These are phyloP conservation scores for Phoma sp. DNA, from an alignment of 2,329 filamentous ascomycete genomes.

Conservation along the genomic window DNA sequence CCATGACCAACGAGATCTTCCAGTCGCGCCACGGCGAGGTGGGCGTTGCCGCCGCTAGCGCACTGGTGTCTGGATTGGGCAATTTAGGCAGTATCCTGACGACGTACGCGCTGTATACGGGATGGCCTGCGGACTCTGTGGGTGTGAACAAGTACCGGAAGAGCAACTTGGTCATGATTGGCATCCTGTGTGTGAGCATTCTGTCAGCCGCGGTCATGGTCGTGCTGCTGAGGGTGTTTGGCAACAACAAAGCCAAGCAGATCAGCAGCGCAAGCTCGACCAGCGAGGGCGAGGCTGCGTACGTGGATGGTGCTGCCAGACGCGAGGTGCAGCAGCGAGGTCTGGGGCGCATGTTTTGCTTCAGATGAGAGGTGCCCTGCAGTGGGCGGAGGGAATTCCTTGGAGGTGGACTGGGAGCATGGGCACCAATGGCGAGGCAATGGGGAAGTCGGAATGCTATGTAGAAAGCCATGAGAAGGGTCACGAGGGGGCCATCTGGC, in stretches of 20 bases:
- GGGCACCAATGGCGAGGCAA: not conserved
- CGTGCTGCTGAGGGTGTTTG: slow-evolving; percentile 61
- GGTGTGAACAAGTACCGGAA: slow-evolving; percentile 76
- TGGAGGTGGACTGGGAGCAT: not conserved
- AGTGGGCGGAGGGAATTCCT: slow-evolving; percentile 14
- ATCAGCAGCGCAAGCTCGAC: slow-evolving; percentile 41
- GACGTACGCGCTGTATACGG: slow-evolving; percentile 87
- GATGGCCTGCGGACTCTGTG: slow-evolving; percentile 76
- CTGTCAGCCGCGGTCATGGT: slow-evolving; percentile 73
- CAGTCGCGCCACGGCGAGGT: slow-evolving; percentile 88
- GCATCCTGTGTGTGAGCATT: slow-evolving; percentile 80
- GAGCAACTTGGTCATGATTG: slow-evolving; percentile 89
- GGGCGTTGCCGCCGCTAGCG: slow-evolving; percentile 83
- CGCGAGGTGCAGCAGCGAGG: slow-evolving; percentile 52
- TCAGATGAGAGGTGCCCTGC: slow-evolving; percentile 19
- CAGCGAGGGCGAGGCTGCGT: slow-evolving; percentile 61
- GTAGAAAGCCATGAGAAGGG: slow-evolving; percentile 9
- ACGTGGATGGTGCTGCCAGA: slow-evolving; percentile 50
- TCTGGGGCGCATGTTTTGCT: slow-evolving; percentile 44
- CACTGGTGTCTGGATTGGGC: slow-evolving; percentile 83
- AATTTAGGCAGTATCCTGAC: slow-evolving; percentile 87
- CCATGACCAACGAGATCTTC: slow-evolving; percentile 91
- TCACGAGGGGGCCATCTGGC: slow-evolving; percentile 16
- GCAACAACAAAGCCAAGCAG: slow-evolving; percentile 45
- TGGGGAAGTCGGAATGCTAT: slow-evolving; percentile 1